Base-by-base conservation (phyloP, 164 flowering plant species). In the Paratinospora sagittata region DNA sequence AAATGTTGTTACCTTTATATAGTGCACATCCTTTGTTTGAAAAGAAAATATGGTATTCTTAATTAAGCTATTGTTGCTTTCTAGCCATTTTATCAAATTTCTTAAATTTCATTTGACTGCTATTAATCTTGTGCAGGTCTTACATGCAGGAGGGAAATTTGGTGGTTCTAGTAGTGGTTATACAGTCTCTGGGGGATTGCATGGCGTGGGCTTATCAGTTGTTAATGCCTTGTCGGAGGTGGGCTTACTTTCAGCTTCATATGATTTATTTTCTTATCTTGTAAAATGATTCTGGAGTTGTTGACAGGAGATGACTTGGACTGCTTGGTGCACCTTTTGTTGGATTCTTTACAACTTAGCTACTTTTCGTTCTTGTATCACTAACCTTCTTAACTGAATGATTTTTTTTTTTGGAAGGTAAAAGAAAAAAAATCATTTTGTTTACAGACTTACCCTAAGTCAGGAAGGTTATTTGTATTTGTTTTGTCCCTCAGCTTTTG, bases 81-180 rank as follows among this genome's bases (percentile, higher is more conserved):
- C 27, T 10, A 57, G 14, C 12, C 17, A 33, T 65, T 57, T 57
- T 26, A 8, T 55, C n/a, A n/a, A n/a, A n/a, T n/a, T n/a, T n/a
- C n/a, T n/a, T 65, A 24, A 6, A 52, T 61, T 45, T 57, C 10
- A 49, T 43, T 64, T 52, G 61, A 63, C 27, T 19, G 21, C 21
- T 1, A 45, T 16, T n/a, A 49, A 45, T 73, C 72, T 78, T 76
- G 24, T 87, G 78, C 88, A 95, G 99, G 85, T 96, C 43, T 80
- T 96, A 77, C 99, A 96, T 84, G 99, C 99, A 6, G 97, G 99
- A 78, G 99, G 99, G n/a, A 96, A 96, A 76, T 96, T 96, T 85
- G 99, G 99, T 78, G 98, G 98, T 74, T 78, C 88, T 63, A 91
- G 91, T 77, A 92, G 98, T 81, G 99, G 99, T 37, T 96, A 96